Evolutionary conservation across 306 rosid species (phyloP), one percentile per base, ranked within the genome.

Genomic region (Malus fusca): DNA sequence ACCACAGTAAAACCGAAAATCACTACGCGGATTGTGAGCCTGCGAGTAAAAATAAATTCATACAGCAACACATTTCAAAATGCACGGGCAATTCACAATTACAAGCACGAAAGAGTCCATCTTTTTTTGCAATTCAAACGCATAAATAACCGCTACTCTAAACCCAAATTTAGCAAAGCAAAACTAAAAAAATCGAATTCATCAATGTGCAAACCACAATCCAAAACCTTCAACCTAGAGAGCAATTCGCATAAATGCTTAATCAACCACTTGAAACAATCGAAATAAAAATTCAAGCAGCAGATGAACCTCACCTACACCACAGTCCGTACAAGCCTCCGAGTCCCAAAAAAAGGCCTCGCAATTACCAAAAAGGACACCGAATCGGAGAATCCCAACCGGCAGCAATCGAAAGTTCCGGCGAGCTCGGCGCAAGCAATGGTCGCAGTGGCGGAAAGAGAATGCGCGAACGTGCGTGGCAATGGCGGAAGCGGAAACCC

Each of bases 401-500:
- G 17, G 74, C 31, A n/a, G 31, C 15, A 19, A 31, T 42, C 9
- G 46, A 19, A n/a, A 71, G 55, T 46, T 18, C 25, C 22, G 2
- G 28, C 69, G 76, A 68, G 79, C 60, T n/a, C 75, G 21, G 21
- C 15, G 21, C 15, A 44, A 11, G 71, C 28, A 23, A 46, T 31
- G 74, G 4, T 63, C 37, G 52, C 21, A 17, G 55, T 1, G 65
- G 66, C 12, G 68, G 65, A 61, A 69, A 19, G 69, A n/a, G 18
- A 44, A 53, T 14, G 77, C 59, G 43, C 25, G 73, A 52, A 44
- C 6, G 69, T 5, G 23, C 6, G 69, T 42, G 51, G 44, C 71
- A 74, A 82, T 74, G 82, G 79, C 17, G 78, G 53, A 56, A 73
- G 26, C n/a, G 46, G 68, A 80, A 83, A 80, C 82, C 84, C 82